These are phyloP conservation scores for Euphorbia peplus DNA, from an alignment of 345 rosid species.

Conservation along the genomic window DNA sequence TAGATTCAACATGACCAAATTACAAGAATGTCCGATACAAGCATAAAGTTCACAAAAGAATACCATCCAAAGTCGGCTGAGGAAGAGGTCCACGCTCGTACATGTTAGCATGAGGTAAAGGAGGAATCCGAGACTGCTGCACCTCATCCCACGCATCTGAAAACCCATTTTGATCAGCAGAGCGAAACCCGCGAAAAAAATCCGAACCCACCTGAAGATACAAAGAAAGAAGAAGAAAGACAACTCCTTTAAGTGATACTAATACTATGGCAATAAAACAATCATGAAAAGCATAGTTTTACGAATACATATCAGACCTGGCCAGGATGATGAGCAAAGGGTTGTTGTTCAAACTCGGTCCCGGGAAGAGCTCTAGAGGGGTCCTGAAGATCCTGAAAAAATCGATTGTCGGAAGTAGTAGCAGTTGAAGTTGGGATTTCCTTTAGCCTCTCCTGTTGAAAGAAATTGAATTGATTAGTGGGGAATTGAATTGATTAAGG, in stretches of 20 bases:
- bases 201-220: conserved; percentile 55
- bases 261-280: background rate
- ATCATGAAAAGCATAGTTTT: background rate
- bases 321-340: conserved; percentile 50
- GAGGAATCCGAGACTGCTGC: conserved; percentile 33
- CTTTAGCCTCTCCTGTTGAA: conserved; percentile 68
- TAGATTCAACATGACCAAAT: background rate
- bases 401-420: conserved; percentile 43
- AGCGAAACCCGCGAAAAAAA: conserved; percentile 63
- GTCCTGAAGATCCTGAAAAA: conserved; percentile 44
- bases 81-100: conserved; percentile 38
- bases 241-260: background rate
- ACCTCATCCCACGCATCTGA: conserved; percentile 85
- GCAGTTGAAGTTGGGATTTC: conserved; percentile 68
- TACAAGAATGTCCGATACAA: background rate
- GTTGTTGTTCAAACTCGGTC: conserved; percentile 69
- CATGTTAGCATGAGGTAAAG: conserved; percentile 27
- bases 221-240: background rate
- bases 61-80: conserved; percentile 75
- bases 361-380: conserved; percentile 71
- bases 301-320: conserved; percentile 44
- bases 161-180: conserved; percentile 66
- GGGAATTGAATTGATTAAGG: background rate
- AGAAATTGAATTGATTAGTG: background rate
- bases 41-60: conserved; percentile 11